Evolutionary conservation across 257 asterid genomes (phyloP), one percentile per base, ranked within the genome.

Genomic region (Nicotiana otophora): DNA sequence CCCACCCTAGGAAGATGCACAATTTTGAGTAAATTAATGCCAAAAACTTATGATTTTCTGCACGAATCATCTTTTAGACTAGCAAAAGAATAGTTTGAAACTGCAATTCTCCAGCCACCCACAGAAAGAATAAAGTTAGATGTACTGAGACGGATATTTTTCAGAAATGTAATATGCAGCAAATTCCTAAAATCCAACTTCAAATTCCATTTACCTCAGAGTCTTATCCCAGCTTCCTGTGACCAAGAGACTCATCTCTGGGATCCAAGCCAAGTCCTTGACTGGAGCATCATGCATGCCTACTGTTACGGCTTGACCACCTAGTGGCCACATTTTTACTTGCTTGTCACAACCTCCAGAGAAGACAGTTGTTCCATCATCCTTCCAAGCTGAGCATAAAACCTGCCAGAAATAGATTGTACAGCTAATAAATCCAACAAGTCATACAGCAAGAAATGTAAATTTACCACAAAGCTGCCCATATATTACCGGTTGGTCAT

Each of bases 321-420:
- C 97, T 80, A 96, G 84, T 31, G 95, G 98, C 99, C 99, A 96
- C 99, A 96, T 96, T 84, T 94, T 96, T 72, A 91, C 98, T 89
- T 93, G 98, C 85, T 96, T 96, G 89, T 96, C 99, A 87, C 99
- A 96, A 83, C 99, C 98, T 80, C 99, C 99, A 84, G 99, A 91
- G 89, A 96, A 96, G 78, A 96, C 93, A 83, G 99, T 90, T 19
- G 97, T 87, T 60, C 99, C 99, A 84, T 96, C 99, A 87, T 96
- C 98, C 88, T 96, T 96, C 98, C 99, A 96, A 6, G 97, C 66
- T 26, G 99, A 90, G 89, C 99, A 96, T 23, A 96, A 82, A 83
- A 96, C 99, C 99, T 96, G 87, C 58, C 82, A 86, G 86, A 79
- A 72, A 61, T 79, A 31, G 19, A 75, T 84, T 46, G 51, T 48